Conservation (phyloP, 176 grass and related monocot genomes). For the Puccinellia tenuiflora region DNA sequence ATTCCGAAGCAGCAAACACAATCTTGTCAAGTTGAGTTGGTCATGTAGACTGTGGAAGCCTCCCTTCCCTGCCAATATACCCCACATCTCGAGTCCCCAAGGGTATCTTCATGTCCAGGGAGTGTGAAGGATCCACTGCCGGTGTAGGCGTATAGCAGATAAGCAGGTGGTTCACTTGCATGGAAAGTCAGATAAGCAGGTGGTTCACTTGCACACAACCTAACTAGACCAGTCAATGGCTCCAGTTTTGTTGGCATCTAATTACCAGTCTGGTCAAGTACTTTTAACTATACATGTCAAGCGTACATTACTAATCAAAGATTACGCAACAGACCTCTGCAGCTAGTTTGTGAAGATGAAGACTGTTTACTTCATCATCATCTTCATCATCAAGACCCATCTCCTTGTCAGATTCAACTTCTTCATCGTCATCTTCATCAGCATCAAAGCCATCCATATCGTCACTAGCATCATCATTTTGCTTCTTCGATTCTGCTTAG, state of each 20-base stretch:
- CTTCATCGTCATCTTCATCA: slow-evolving; percentile 66
- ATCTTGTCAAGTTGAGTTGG: background rate
- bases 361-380: slow-evolving; percentile 55
- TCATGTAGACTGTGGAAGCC: background rate
- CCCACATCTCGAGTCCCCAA: background rate
- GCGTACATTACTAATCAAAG: background rate
- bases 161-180: background rate
- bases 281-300: background rate
- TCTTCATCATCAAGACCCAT: slow-evolving; percentile 85
- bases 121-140: background rate
- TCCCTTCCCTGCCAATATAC: background rate
- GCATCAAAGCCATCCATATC: slow-evolving; percentile 77
- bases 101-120: background rate
- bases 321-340: slow-evolving; percentile 57
- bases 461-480: slow-evolving; percentile 41
- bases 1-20: background rate
- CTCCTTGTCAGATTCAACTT: slow-evolving; percentile 55
- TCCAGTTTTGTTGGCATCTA: background rate
- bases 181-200: background rate
- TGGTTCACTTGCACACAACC: background rate
- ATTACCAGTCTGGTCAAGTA: background rate
- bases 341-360: slow-evolving; percentile 60
- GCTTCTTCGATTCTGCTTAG: slow-evolving; percentile 60
- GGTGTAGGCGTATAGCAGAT: background rate
- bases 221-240: background rate